Percentiles rank a stretch among this genome's conserved stretches.
phyloP scores from a whole-genome alignment of 2,329 filamentous ascomycete species.

The Ophiostoma triangulosporum region DNA sequence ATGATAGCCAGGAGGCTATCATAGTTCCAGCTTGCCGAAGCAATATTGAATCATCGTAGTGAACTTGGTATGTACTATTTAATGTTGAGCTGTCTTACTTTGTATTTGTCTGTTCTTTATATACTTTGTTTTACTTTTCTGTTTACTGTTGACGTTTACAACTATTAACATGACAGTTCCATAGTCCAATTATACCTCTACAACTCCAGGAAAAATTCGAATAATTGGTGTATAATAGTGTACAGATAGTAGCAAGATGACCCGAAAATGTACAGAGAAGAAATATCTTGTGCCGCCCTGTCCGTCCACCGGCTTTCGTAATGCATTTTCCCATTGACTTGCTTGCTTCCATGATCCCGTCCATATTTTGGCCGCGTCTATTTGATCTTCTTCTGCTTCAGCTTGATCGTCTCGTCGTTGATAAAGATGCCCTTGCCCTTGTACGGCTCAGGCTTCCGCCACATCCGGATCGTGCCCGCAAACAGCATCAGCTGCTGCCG shows the following conservation, averaged over 20 bases:
- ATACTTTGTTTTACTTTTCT: too few relatives aligned
- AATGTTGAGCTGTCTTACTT: too few relatives aligned
- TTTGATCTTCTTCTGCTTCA: conserved; percentile 98
- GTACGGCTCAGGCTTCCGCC: conserved; percentile 90
- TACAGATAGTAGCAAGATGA: neutral
- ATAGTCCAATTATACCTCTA: too few relatives aligned
- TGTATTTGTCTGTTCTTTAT: too few relatives aligned
- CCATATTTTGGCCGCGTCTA: conserved; percentile 22
- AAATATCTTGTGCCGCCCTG: neutral
- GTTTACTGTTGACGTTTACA: too few relatives aligned
- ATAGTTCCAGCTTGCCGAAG: too few relatives aligned
- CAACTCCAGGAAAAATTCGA: too few relatives aligned
- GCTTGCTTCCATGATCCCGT: neutral
- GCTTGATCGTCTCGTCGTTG: conserved; percentile 90
- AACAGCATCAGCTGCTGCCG: conserved; percentile 83
- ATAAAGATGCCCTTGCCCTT: conserved; percentile 99
- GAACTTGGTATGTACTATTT: too few relatives aligned
- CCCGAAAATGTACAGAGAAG: neutral
- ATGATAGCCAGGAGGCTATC: too few relatives aligned
- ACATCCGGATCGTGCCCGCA: conserved; percentile 74
- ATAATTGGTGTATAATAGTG: neutral
- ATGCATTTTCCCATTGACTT: conserved; percentile 1
- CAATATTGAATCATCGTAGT: too few relatives aligned
- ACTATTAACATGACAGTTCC: too few relatives aligned
- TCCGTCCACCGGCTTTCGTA: neutral